Evolutionary conservation across 148 eudicot species (phyloP), one percentile per base, ranked within the genome.

Genomic region (Vaccinium macrocarpon): DNA sequence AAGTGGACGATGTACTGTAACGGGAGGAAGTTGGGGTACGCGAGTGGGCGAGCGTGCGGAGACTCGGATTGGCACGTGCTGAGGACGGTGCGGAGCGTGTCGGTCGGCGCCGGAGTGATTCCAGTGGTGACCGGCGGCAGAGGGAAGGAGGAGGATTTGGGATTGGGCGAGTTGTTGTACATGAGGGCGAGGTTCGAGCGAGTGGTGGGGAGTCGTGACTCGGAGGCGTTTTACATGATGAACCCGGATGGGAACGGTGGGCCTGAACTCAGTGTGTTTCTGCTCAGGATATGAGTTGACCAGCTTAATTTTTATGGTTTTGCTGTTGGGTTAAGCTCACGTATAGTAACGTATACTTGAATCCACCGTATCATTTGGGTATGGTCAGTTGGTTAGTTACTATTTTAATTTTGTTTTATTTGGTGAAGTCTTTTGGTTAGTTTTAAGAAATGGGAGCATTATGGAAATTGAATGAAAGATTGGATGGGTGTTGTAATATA

Each of bases 221-320:
- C 98, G 80, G 98, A 95, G 85, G 97, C 97, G 3, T 95, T 90
- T 83, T 95, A 95, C 72, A 94, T 95, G 98, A 75, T 95, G 91
- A 95, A 93, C 73, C 97, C 97, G 2, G 98, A 95, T 76, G 95
- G 95, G n/a, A 94, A 87, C 72, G 96, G 95, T 51, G 97, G 97
- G 8, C 96, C 98, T 16, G 98, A 95, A 51, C 93, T 95, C 71
- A 93, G 98, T 76, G 92, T 95, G 18, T 95, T 95, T 79, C 86
- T 95, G 57, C 92, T 95, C n/a, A 83, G 98, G 42, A 38, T 38
- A 38, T 38, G 42, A 38, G 42, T 38, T 38, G 42, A 38, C 42
- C 42, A 38, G 42, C 3, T 38, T 38, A 38, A 38, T 38, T 57
- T 57, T 18, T 18, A 23, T 57, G 62, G 42, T 2, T 23, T 57